Conservation (phyloP, 345 rosid genomes). For the Capsella bursapastoris region DNA sequence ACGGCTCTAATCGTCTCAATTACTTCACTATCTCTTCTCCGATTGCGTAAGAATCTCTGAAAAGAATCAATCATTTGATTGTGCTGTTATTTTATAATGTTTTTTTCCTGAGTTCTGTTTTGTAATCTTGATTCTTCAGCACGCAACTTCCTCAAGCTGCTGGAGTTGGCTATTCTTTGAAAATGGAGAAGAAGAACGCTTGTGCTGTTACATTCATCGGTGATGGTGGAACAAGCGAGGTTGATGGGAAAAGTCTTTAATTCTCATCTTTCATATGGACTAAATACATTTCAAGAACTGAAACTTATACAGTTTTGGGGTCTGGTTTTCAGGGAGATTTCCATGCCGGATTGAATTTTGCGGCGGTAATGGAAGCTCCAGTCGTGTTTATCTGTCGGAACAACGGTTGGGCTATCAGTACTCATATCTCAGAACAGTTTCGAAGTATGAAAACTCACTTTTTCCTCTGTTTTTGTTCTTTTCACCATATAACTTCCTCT, state of each 20-base stretch:
- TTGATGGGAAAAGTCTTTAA: conserved; percentile 1
- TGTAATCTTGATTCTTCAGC: conserved; percentile 42
- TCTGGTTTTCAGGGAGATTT: conserved; percentile 67
- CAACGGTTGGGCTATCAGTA: conserved; percentile 94
- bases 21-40: conserved; percentile 80
- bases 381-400: conserved; percentile 76
- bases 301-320: not conserved
- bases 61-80: not conserved
- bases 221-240: conserved; percentile 89
- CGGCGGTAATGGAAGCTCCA: conserved; percentile 81
- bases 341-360: conserved; percentile 88
- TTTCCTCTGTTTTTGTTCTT: conserved; percentile 21
- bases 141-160: conserved; percentile 88
- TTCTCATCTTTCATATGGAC: not conserved
- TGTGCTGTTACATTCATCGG: conserved; percentile 71
- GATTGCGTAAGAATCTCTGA: conserved; percentile 56
- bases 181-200: conserved; percentile 72
- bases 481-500: conserved; percentile 4
- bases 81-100: not conserved
- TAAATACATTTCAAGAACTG: conserved; percentile 19
- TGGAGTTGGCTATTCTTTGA: conserved; percentile 74
- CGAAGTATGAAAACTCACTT: conserved; percentile 51
- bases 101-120: conserved; percentile 9
- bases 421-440: conserved; percentile 71
- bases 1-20: conserved; percentile 70